These are phyloP conservation scores for Wickerhamiella australiensis DNA, from an alignment of 805 yeast species.

Conservation along the genomic window DNA sequence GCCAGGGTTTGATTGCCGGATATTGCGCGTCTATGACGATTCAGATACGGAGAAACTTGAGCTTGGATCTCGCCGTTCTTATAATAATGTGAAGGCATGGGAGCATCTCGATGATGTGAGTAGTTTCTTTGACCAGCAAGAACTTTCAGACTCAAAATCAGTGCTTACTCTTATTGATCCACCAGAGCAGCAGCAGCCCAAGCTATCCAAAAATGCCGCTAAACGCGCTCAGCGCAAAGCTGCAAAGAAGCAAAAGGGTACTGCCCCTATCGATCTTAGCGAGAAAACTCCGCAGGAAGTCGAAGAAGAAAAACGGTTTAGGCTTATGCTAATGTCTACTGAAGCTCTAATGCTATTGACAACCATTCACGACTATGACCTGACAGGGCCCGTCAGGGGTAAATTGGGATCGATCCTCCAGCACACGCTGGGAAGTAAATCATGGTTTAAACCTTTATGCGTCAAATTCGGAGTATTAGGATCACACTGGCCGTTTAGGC, in stretches of 20 bases:
- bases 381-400: slow-evolving; percentile 29
- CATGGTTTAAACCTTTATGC: slow-evolving; percentile 27
- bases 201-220: slow-evolving; percentile 26
- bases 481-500: slow-evolving; percentile 37
- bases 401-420: slow-evolving; percentile 23
- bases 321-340: slow-evolving; percentile 29
- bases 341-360: slow-evolving; percentile 34
- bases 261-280: slow-evolving; percentile 15
- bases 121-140: slow-evolving; percentile 17
- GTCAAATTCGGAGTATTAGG: slow-evolving; percentile 34
- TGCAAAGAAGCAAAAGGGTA: slow-evolving; percentile 20
- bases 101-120: slow-evolving; percentile 24
- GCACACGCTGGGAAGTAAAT: slow-evolving; percentile 26
- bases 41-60: slow-evolving; percentile 5
- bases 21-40: slow-evolving; percentile 27
- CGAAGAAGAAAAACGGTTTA: slow-evolving; percentile 26
- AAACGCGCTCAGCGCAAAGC: slow-evolving; percentile 21
- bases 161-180: neutral
- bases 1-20: slow-evolving; percentile 24
- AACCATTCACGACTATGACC: slow-evolving; percentile 30
- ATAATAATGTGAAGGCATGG: slow-evolving; percentile 27
- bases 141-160: neutral
- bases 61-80: slow-evolving; percentile 17
- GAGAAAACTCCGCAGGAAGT: slow-evolving; percentile 23
- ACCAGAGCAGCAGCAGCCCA: neutral